These are phyloP conservation scores for Pseudocercospora crystallina DNA, from an alignment of 2,329 filamentous ascomycete genomes.

Conservation along the genomic window DNA sequence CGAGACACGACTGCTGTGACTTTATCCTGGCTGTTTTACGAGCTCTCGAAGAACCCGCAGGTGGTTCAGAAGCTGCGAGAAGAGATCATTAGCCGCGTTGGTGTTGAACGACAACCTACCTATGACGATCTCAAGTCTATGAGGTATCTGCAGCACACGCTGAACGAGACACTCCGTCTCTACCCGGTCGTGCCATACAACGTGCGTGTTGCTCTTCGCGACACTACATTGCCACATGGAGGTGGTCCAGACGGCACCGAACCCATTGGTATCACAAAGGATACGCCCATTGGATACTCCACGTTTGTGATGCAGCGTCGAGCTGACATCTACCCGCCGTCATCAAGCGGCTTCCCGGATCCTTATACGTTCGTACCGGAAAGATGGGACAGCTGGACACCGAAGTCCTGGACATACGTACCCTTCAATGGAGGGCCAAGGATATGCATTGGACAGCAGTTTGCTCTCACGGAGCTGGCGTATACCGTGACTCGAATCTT, in stretches of 20 bases:
- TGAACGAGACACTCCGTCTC: conserved; percentile 48
- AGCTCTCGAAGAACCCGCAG: conserved; percentile 70
- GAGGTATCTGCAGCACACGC: conserved; percentile 66
- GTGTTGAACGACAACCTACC: conserved; percentile 59
- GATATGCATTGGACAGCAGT: conserved; percentile 54
- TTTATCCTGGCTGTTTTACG: conserved; percentile 79
- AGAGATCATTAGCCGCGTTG: conserved; percentile 70
- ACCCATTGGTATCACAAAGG: conserved; percentile 45
- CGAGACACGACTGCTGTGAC: conserved; percentile 84
- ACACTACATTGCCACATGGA: conserved; percentile 51
- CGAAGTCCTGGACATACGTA: conserved; percentile 50
- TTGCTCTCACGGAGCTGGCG: conserved; percentile 52
- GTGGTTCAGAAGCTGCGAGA: conserved; percentile 66
- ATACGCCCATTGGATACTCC: conserved; percentile 48
- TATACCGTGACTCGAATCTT: conserved; percentile 50
- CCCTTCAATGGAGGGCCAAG: conserved; percentile 51
- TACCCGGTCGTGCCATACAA: conserved; percentile 54
- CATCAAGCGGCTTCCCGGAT: conserved; percentile 39
- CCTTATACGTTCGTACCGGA: conserved; percentile 48
- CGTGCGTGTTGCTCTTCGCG: conserved; percentile 46
- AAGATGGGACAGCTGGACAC: conserved; percentile 52
- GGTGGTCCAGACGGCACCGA: conserved; percentile 47
- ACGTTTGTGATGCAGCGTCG: conserved; percentile 52
- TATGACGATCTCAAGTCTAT: conserved; percentile 84
- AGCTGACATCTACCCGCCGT: conserved; percentile 49